Conservation (phyloP, 495 filamentous ascomycete genomes). For the Copromyces sp. region DNA sequence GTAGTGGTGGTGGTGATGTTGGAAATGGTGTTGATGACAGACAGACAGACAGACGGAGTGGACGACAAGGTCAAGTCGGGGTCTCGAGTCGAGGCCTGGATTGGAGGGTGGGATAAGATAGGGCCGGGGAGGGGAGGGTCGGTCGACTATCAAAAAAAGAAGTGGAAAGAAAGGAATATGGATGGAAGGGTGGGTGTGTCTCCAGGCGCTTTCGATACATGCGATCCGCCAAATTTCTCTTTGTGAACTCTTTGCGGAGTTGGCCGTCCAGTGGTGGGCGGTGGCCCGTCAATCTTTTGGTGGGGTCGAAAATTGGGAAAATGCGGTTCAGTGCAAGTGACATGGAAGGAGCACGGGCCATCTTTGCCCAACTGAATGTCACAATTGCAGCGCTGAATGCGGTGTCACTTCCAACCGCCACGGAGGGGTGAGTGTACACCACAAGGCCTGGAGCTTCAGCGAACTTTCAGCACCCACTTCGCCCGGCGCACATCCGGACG, state of each 20-base stretch:
- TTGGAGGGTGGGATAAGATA: neutral
- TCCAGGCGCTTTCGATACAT: slow-evolving; percentile 1
- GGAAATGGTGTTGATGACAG: neutral
- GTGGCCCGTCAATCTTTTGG: slow-evolving; percentile 17
- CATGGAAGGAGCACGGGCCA: neutral
- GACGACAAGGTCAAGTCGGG: neutral
- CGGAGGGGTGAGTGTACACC: neutral
- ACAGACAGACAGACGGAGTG: neutral
- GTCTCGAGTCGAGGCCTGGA: neutral
- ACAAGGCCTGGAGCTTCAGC: neutral
- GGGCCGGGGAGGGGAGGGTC: neutral
- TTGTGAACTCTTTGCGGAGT: slow-evolving; percentile 7
- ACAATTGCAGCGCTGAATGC: neutral
- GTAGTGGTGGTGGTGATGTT: neutral
- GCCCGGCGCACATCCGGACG: neutral
- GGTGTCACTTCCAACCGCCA: neutral
- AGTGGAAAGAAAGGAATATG: neutral
- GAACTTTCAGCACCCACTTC: neutral
- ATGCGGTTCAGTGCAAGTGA: slow-evolving; percentile 9
- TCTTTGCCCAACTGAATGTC: too few relatives aligned
- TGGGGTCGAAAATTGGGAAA: slow-evolving; percentile 30
- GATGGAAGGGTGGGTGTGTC: neutral
- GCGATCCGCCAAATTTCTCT: slow-evolving; percentile 22
- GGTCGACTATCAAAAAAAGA: neutral
- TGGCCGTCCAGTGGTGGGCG: neutral